Base-by-base conservation (phyloP, 192 early-diverging fungal genomes). In the Umbelopsis vinacea region DNA sequence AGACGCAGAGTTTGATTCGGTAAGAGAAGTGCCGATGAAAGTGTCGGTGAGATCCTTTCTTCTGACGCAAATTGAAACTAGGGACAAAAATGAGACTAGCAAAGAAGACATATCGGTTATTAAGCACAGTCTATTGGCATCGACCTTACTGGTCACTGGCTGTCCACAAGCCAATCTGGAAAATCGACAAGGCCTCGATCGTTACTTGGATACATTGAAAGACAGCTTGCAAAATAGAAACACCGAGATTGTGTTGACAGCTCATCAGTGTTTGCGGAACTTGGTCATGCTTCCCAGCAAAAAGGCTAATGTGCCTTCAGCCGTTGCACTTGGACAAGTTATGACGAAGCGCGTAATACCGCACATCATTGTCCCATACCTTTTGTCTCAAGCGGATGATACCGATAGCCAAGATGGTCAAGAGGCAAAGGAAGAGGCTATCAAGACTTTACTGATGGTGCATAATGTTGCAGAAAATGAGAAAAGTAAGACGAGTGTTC, bases 401-500 rank as follows among this genome's bases (percentile, higher is more conserved):
- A 35, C 37, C 57, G 24, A 22, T 29, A 63, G 40, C 3, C 66
- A 74, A 9, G 73, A 79, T 21, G 76, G 70, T 47, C 43, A 81
- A 45, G 66, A 72, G 12, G 66, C 79, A 3, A 54, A 82, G 19
- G 82, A 81, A 48, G 87, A 88, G 46, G 80, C 82, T 29, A 83
- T 88, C 22, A 81, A 83, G 46, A 85, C 81, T 7, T 69, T 88
- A 24, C 60, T 83, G 54, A 76, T 66, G 23, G 69, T 86, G n/a
- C 77, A 80, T 33, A 74, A 53, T 14, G 68, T 74, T 4, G 63
- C 79, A 19, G 37, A 76, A 1, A 82, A 83, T 8, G 69, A 76
- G 0, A 80, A 84, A 46, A 82, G 84, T 85, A 81, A 74, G 21
- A 29, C 35, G 17, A 29, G 29, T 29, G 29, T 29, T 29, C 29